A percentile compares a stretch with the other conserved stretches of the same genome.
Evolutionary conservation across 176 grass and related monocot species (phyloP).

Genomic region (Carex kokanica): DNA sequence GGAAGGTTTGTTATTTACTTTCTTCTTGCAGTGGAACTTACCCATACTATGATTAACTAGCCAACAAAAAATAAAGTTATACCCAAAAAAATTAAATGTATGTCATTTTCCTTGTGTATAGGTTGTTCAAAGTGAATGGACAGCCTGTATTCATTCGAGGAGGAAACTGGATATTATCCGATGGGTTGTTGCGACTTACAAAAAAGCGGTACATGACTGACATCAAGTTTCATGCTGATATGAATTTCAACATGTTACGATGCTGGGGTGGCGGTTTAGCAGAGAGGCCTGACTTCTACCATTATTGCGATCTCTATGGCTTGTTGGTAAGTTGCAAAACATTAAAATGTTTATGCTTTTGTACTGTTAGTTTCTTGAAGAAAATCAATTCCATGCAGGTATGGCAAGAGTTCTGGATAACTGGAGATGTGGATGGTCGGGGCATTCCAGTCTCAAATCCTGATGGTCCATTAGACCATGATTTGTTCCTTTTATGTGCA

Average conservation of each 20-base stretch:
- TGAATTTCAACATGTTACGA: conserved; percentile 97
- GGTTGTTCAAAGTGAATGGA: conserved; percentile 93
- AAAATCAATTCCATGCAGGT: conserved; percentile 50
- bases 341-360: not conserved
- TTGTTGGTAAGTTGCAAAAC: conserved; percentile 50
- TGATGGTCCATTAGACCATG: conserved; percentile 80
- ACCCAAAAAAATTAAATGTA: not conserved
- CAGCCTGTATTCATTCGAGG: conserved; percentile 89
- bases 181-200: conserved; percentile 80
- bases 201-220: conserved; percentile 84
- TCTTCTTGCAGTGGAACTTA: not conserved
- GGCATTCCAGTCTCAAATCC: conserved; percentile 82
- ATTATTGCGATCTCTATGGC: conserved; percentile 87
- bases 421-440: conserved; percentile 86
- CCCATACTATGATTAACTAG: not conserved
- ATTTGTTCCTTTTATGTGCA: conserved; percentile 89
- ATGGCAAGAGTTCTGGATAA: conserved; percentile 99
- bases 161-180: conserved; percentile 98
- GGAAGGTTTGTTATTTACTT: conserved; percentile 57
- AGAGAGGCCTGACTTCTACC: conserved; percentile 89
- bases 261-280: conserved; percentile 95
- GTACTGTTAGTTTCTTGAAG: conserved; percentile 7
- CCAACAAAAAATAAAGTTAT: not conserved
- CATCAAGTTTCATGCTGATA: conserved; percentile 91
- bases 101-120: conserved; percentile 32